Percentiles rank a stretch among this genome's conserved stretches.
These are phyloP conservation scores for Salix udensis DNA, from an alignment of 345 rosid genomes.

Conservation along the genomic window DNA sequence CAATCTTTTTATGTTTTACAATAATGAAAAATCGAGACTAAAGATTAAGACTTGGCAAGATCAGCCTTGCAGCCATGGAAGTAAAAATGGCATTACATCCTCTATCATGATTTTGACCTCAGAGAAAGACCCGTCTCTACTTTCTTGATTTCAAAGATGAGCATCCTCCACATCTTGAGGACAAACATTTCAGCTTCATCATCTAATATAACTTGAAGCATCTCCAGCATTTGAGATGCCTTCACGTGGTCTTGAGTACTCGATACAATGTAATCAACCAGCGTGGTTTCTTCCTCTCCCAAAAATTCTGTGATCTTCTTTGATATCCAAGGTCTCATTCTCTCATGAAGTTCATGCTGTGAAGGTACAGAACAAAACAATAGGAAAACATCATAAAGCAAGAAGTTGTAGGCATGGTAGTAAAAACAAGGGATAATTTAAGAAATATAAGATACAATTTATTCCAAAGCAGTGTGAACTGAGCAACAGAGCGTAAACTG, in stretches of 20 bases:
- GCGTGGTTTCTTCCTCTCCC: conserved; percentile 87
- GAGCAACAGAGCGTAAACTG: not conserved
- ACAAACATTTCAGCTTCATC: conserved; percentile 99
- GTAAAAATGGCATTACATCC: not conserved
- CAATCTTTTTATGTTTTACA: not conserved
- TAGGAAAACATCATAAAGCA: conserved; percentile 8
- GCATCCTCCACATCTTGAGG: conserved; percentile 99
- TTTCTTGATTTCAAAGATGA: conserved; percentile 88
- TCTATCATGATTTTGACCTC: conserved; percentile 50
- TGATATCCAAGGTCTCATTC: conserved; percentile 98
- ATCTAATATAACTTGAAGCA: conserved; percentile 74
- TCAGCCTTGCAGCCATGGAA: not conserved
- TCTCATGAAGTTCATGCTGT: conserved; percentile 81
- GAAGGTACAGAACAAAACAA: conserved; percentile 5
- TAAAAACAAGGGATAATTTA: too few species aligned
- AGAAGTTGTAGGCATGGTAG: not conserved
- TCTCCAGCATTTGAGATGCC: conserved; percentile 92
- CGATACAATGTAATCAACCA: conserved; percentile 81
- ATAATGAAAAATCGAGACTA: not conserved
- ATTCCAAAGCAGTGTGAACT: not conserved
- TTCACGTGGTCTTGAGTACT: conserved; percentile 81
- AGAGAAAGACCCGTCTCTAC: conserved; percentile 71
- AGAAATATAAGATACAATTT: conserved; percentile 1
- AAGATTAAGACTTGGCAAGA: not conserved
- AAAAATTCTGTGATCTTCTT: conserved; percentile 92